Conservation (phyloP, 192 early-diverging fungal genomes). For the Umbelopsis isabellina region DNA sequence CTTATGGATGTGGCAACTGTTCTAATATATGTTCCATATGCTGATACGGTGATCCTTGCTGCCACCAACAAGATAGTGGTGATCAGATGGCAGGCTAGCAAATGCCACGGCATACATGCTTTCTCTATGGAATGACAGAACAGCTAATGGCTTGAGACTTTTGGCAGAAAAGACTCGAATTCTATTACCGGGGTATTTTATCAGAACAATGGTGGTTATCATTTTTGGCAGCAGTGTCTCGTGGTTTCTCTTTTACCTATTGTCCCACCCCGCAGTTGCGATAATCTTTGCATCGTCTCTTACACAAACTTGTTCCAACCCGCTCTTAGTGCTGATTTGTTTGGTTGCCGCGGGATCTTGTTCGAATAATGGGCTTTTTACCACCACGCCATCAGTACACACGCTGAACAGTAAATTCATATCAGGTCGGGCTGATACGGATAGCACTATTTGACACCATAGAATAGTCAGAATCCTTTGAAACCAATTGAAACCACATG, state of each 20-base stretch:
- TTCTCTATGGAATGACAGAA: slow-evolving; percentile 38
- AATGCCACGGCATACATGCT: slow-evolving; percentile 34
- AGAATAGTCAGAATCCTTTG: background rate
- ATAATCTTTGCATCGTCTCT: slow-evolving; percentile 40
- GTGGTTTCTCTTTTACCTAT: slow-evolving; percentile 26
- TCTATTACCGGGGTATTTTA: slow-evolving; percentile 9
- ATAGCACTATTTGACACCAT: slow-evolving; percentile 24
- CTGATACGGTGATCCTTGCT: slow-evolving; percentile 42
- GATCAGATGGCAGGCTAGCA: background rate
- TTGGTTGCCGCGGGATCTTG: background rate
- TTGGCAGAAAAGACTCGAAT: slow-evolving; percentile 39
- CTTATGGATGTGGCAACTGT: background rate
- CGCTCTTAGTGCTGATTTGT: slow-evolving; percentile 32
- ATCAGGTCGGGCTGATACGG: slow-evolving; percentile 6
- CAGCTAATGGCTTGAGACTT: slow-evolving; percentile 37
- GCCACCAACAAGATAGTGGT: slow-evolving; percentile 32
- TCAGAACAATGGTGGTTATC: background rate
- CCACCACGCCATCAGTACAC: slow-evolving; percentile 22
- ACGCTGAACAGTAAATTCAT: slow-evolving; percentile 30
- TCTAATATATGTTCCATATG: slow-evolving; percentile 40
- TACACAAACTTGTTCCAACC: slow-evolving; percentile 30
- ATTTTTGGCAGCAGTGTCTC: background rate
- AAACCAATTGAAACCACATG: background rate
- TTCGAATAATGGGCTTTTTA: slow-evolving; percentile 9
- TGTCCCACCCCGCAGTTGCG: slow-evolving; percentile 42